Percentiles rank a stretch among this genome's conserved stretches.
phyloP scores from a whole-genome alignment of 805 yeast genomes.

The Nakazawaea siamensis region DNA sequence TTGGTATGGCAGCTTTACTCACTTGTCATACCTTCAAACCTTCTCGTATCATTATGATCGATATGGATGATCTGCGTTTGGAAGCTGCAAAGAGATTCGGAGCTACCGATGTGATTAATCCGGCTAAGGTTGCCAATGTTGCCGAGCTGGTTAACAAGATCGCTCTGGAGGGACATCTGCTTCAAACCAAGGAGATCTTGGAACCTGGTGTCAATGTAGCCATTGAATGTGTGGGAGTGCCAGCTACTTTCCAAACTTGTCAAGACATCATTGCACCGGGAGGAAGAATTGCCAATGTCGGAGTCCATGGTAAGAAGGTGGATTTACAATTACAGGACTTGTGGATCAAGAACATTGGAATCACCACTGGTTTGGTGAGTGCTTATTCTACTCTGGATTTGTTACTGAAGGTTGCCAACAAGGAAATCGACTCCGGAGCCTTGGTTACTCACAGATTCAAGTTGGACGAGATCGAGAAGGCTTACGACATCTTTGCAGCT shows the following conservation, averaged over 20 bases:
- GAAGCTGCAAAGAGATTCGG: slow-evolving; percentile 51
- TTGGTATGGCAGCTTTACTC: slow-evolving; percentile 55
- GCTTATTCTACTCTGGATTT: slow-evolving; percentile 33
- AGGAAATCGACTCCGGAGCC: slow-evolving; percentile 37
- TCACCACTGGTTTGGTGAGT: slow-evolving; percentile 42
- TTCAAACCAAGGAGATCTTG: slow-evolving; percentile 23
- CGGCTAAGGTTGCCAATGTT: slow-evolving; percentile 34
- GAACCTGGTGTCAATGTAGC: slow-evolving; percentile 55
- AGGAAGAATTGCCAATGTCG: slow-evolving; percentile 60
- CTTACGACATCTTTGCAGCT: slow-evolving; percentile 49
- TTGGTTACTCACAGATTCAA: slow-evolving; percentile 54
- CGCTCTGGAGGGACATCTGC: slow-evolving; percentile 17
- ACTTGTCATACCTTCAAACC: slow-evolving; percentile 49
- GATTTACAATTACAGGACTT: slow-evolving; percentile 33
- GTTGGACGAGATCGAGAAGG: slow-evolving; percentile 46
- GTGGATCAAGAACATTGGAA: slow-evolving; percentile 35
- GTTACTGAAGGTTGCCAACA: slow-evolving; percentile 24
- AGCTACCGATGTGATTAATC: slow-evolving; percentile 50
- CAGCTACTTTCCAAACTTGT: slow-evolving; percentile 51
- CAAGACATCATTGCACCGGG: slow-evolving; percentile 47
- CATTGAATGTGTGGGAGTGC: slow-evolving; percentile 59
- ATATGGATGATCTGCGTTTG: slow-evolving; percentile 50
- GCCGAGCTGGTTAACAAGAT: slow-evolving; percentile 28
- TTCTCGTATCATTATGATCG: slow-evolving; percentile 46
- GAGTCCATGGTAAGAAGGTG: slow-evolving; percentile 39